These are phyloP conservation scores for Begonia loranthoides DNA, from an alignment of 306 rosid genomes.

Conservation along the genomic window DNA sequence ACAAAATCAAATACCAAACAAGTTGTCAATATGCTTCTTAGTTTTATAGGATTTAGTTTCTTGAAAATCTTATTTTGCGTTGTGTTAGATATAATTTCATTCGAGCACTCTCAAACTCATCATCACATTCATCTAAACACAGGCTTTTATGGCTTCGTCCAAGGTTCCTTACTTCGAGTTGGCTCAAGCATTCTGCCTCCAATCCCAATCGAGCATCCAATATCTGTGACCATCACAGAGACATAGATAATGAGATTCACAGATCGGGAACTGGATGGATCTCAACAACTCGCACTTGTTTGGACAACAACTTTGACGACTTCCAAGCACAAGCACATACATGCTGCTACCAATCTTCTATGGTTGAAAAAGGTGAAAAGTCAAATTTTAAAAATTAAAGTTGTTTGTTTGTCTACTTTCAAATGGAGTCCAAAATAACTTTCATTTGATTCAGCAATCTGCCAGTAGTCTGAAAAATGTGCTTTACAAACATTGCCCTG, in stretches of 20 bases:
- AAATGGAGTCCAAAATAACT: no score
- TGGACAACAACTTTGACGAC: constrained; percentile 46
- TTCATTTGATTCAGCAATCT: no score
- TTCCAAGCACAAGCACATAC: constrained; percentile 49
- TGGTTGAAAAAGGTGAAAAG: constrained; percentile 57
- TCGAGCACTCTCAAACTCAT: not conserved
- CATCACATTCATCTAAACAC: constrained; percentile 6
- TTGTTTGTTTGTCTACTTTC: no score
- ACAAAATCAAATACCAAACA: no score
- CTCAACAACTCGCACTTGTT: constrained; percentile 40
- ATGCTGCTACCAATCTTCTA: constrained; percentile 43
- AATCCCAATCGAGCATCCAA: constrained; percentile 12
- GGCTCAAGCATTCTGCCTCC: constrained; percentile 33
- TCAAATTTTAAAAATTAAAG: no score
- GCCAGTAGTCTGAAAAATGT: no score
- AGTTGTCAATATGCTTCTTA: no score
- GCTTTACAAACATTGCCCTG: no score
- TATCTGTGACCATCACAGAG: constrained; percentile 16
- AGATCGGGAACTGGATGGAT: constrained; percentile 33
- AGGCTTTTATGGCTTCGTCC: constrained; percentile 95
- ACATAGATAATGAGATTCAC: constrained; percentile 22
- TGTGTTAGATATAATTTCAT: no score
- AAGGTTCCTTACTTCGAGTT: constrained; percentile 52
- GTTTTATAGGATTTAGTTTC: no score
- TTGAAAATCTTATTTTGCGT: no score